phyloP scores from a whole-genome alignment of 768 basidiomycete genomes.

The Lepiota venenata region DNA sequence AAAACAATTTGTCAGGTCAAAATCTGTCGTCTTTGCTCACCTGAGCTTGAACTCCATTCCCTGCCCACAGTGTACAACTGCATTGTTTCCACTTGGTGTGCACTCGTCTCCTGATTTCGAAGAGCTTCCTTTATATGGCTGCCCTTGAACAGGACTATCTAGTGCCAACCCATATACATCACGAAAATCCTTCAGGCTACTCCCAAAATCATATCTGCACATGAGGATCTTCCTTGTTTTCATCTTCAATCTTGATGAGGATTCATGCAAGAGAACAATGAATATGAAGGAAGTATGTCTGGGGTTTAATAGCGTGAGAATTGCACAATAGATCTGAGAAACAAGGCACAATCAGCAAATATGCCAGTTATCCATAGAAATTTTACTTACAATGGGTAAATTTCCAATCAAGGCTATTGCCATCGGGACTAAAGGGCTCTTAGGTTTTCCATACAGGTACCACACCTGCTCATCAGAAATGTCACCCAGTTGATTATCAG shows the following conservation, averaged over 20 bases:
- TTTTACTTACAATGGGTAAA: constrained; percentile 21
- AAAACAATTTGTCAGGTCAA: too few relatives aligned
- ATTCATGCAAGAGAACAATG: constrained; percentile 22
- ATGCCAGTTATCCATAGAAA: background rate
- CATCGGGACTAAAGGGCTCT: too few relatives aligned
- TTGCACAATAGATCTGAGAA: constrained; percentile 19
- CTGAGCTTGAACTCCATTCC: constrained; percentile 3
- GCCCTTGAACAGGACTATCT: constrained; percentile 11
- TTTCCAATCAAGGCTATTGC: constrained; percentile 7
- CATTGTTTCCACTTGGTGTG: background rate
- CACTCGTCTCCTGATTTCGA: background rate
- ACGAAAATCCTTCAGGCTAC: background rate
- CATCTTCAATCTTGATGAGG: constrained; percentile 13
- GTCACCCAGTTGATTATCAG: too few relatives aligned
- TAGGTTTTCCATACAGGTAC: too few relatives aligned
- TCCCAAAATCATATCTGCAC: background rate
- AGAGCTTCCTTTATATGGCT: constrained; percentile 1
- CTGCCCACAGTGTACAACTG: background rate
- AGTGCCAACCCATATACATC: background rate
- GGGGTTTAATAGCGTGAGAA: too few relatives aligned
- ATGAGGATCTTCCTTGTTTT: constrained; percentile 12
- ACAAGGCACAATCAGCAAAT: background rate
- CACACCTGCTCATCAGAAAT: too few relatives aligned
- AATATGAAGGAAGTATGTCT: constrained; percentile 17
- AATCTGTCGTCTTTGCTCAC: background rate